Evolutionary conservation across 75 land plant species (phyloP).

Genomic region (Pseudotsuga menziesii): DNA sequence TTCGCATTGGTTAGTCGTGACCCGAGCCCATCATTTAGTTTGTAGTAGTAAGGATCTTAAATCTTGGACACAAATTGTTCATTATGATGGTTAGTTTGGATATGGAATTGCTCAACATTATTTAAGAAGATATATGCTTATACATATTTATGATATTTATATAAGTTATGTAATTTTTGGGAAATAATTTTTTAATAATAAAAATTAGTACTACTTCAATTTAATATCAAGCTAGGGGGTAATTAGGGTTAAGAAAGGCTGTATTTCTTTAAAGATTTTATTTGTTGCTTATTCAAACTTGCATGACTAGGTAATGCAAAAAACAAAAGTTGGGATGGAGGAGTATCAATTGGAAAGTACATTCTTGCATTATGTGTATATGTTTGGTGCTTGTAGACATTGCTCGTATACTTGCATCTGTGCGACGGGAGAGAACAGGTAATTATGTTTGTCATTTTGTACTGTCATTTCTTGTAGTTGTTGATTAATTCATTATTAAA

Average conservation of each 20-base stretch:
- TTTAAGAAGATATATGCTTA: background rate
- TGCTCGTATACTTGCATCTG: slow-evolving; percentile 96
- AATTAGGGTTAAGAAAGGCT: background rate
- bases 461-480: too few species aligned
- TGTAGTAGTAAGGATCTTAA: background rate
- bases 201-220: too few species aligned
- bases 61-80: background rate
- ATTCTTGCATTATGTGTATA: slow-evolving; percentile 78
- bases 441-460: too few species aligned
- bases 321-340: slow-evolving; percentile 67
- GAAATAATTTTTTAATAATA: background rate
- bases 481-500: too few species aligned
- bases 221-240: background rate
- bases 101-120: background rate
- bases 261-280: background rate
- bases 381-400: slow-evolving; percentile 91
- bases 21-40: too few species aligned
- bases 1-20: background rate
- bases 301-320: slow-evolving; percentile 69
- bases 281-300: slow-evolving; percentile 1
- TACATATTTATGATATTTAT: slow-evolving; percentile 1
- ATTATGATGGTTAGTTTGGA: background rate
- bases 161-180: background rate
- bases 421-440: slow-evolving; percentile 94
- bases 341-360: slow-evolving; percentile 88